These are phyloP conservation scores for Gastrolobium villosum DNA, from an alignment of 306 rosid genomes.

Conservation along the genomic window DNA sequence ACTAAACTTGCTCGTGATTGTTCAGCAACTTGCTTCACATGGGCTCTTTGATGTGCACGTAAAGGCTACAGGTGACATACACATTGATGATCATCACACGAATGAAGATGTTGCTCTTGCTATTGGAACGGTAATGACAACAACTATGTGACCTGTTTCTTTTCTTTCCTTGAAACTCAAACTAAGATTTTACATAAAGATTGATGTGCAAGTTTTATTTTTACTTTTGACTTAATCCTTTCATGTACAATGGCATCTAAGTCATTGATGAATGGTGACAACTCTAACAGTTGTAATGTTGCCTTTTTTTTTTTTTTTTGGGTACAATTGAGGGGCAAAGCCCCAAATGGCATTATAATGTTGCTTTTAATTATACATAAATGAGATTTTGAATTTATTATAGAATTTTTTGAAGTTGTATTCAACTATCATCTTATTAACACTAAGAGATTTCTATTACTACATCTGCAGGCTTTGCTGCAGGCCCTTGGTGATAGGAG, in stretches of 20 bases:
- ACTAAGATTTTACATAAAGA: background rate
- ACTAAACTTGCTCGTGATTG: conserved; percentile 16
- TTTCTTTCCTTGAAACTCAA: background rate
- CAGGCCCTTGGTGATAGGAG: conserved; percentile 92
- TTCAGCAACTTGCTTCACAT: conserved; percentile 82
- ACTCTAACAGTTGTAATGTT: background rate
- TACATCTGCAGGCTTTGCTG: conserved; percentile 71
- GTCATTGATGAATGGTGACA: background rate
- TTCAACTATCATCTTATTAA: conserved; percentile 7
- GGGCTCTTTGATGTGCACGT: conserved; percentile 76
- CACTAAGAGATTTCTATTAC: conserved; percentile 33
- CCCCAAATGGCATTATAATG: background rate
- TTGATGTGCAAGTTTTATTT: background rate
- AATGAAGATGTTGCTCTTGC: conserved; percentile 91
- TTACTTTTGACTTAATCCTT: conserved; percentile 15
- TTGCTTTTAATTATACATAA: background rate
- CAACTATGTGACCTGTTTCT: background rate
- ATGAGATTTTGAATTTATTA: background rate
- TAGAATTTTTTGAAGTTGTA: background rate
- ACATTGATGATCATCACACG: conserved; percentile 86
- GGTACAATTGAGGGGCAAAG: no score
- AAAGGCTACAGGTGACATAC: conserved; percentile 75
- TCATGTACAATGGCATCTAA: background rate
- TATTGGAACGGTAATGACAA: conserved; percentile 70
- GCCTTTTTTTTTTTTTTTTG: no score